Evolutionary conservation across 169 alveolate genomes (phyloP).

Genomic region (Babesia microti): DNA sequence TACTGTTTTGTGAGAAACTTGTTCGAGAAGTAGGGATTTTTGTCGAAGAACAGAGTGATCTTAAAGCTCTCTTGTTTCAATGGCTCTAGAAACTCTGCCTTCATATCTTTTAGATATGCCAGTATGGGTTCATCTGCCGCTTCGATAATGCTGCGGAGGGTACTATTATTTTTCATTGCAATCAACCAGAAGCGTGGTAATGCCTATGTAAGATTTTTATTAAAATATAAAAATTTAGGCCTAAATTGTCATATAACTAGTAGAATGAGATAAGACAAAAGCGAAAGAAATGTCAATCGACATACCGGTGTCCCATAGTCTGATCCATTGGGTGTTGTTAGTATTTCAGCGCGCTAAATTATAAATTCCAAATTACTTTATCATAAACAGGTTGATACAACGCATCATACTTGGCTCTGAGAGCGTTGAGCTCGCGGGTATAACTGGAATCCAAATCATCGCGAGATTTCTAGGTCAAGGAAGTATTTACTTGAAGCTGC

Average conservation of each 20-base stretch:
- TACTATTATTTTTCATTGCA: slow-evolving; percentile 61
- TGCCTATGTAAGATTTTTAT: slow-evolving; percentile 24
- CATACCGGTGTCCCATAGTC: slow-evolving; percentile 43
- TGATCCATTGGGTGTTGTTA: slow-evolving; percentile 32
- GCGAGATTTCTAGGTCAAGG: slow-evolving; percentile 41
- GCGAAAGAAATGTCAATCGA: not conserved
- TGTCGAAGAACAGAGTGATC: slow-evolving; percentile 54
- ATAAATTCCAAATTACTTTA: no score
- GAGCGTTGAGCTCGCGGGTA: slow-evolving; percentile 54
- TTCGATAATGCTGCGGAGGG: slow-evolving; percentile 56
- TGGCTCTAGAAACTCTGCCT: slow-evolving; percentile 60
- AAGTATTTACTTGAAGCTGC: slow-evolving; percentile 26
- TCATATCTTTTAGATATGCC: slow-evolving; percentile 56
- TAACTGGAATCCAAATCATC: slow-evolving; percentile 55
- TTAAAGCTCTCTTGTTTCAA: slow-evolving; percentile 60
- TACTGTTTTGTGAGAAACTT: slow-evolving; percentile 55
- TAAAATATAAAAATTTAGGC: not conserved
- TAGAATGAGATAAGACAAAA: not conserved
- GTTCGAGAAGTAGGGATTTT: slow-evolving; percentile 60
- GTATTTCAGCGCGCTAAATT: slow-evolving; percentile 26
- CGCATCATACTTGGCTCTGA: slow-evolving; percentile 57
- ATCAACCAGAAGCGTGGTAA: slow-evolving; percentile 65
- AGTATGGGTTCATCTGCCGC: slow-evolving; percentile 60
- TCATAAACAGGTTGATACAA: slow-evolving; percentile 60
- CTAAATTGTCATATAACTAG: not conserved